Evolutionary conservation across 2,329 filamentous ascomycete genomes (phyloP).

Genomic region (Ophiostoma ulmi): DNA sequence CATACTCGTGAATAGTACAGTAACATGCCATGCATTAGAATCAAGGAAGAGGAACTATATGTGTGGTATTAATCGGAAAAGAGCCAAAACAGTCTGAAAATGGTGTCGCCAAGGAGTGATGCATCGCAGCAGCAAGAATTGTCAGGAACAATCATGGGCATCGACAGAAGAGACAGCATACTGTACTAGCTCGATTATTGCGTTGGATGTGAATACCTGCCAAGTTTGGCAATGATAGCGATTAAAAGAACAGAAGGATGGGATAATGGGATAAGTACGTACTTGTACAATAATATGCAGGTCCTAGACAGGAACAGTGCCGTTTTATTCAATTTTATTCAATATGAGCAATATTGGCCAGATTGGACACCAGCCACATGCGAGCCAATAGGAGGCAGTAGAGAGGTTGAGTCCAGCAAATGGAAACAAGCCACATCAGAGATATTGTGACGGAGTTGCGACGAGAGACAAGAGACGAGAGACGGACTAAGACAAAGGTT

Average conservation of each 20-base stretch:
- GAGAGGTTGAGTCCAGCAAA: neutral
- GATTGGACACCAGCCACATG: neutral
- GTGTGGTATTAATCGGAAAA: neutral
- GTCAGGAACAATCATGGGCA: neutral
- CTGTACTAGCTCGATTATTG: neutral
- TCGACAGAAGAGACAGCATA: neutral
- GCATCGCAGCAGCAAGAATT: neutral
- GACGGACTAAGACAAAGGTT: neutral
- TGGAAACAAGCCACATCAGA: constrained; percentile 7
- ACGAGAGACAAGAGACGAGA: neutral
- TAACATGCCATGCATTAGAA: neutral
- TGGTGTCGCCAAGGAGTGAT: neutral
- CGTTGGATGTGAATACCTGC: neutral
- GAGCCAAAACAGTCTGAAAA: neutral
- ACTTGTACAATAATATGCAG: neutral
- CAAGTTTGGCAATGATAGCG: neutral
- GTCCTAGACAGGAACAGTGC: neutral
- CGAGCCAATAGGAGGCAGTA: neutral
- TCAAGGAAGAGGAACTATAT: constrained; percentile 5
- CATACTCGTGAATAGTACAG: neutral
- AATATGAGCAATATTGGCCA: neutral
- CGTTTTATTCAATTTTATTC: neutral
- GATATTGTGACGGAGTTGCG: neutral
- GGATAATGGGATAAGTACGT: no score
- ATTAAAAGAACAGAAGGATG: neutral